These are phyloP conservation scores for Penicillium riverlandense DNA, from an alignment of 495 filamentous ascomycete genomes.

Conservation along the genomic window DNA sequence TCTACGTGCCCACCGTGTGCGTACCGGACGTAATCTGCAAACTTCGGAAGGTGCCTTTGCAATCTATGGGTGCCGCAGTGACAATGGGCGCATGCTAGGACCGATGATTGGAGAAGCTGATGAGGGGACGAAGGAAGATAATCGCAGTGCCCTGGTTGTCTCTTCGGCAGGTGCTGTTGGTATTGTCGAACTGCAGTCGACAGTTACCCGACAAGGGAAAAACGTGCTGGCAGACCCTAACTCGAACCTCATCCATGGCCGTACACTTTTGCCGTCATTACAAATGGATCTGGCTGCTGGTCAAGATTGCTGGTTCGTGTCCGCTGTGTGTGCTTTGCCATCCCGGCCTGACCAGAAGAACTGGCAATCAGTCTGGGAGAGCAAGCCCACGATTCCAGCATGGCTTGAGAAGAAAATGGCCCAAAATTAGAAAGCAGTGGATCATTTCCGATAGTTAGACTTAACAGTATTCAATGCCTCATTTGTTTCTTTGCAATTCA, in stretches of 20 bases:
- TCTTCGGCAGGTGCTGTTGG: conserved; percentile 62
- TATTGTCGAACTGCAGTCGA: conserved; percentile 50
- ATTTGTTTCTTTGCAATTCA: too few species aligned
- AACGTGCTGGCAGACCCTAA: conserved; percentile 72
- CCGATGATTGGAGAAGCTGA: conserved; percentile 39
- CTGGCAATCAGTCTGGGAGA: conserved; percentile 40
- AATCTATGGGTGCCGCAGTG: conserved; percentile 53
- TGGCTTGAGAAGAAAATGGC: conserved; percentile 47
- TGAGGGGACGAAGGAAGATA: conserved; percentile 49
- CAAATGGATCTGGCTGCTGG: conserved; percentile 26
- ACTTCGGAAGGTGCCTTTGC: conserved; percentile 67
- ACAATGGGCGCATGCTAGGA: conserved; percentile 52
- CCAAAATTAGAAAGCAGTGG: too few species aligned
- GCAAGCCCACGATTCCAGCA: conserved; percentile 41
- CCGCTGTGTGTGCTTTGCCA: conserved; percentile 44
- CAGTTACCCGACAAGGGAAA: conserved; percentile 40
- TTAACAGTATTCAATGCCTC: too few species aligned
- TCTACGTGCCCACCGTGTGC: conserved; percentile 55
- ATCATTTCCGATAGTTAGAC: too few species aligned
- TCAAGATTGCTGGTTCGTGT: conserved; percentile 38
- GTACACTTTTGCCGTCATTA: conserved; percentile 64
- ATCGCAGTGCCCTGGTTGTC: conserved; percentile 52
- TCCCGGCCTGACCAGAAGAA: conserved; percentile 12
- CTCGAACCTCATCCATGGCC: conserved; percentile 62
- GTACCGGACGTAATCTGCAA: conserved; percentile 49